These are phyloP conservation scores for Kuraishia floccosa DNA, from an alignment of 805 yeast genomes.

Conservation along the genomic window DNA sequence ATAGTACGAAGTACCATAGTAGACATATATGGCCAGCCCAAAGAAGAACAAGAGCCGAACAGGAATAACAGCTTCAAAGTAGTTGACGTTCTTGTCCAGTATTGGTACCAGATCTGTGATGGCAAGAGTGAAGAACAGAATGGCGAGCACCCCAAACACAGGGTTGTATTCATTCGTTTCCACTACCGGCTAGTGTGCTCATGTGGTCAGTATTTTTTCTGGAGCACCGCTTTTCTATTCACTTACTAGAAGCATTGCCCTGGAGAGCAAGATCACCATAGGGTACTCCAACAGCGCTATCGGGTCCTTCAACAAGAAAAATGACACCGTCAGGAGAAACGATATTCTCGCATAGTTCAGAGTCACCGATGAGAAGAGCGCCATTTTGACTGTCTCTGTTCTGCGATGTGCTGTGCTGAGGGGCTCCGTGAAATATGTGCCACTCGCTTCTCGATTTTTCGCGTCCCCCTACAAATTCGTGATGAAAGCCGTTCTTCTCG, in stretches of 20 bases:
- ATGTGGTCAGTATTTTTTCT: neutral
- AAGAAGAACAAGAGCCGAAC: constrained; percentile 40
- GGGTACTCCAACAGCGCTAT: constrained; percentile 29
- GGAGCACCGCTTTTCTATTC: neutral
- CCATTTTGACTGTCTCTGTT: neutral
- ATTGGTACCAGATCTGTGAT: constrained; percentile 51
- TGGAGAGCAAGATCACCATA: constrained; percentile 39
- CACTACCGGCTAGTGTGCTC: constrained; percentile 15
- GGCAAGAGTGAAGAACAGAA: constrained; percentile 31
- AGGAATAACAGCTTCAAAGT: constrained; percentile 54
- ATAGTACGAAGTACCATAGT: constrained; percentile 28
- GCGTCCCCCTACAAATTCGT: no score
- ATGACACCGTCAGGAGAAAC: constrained; percentile 30
- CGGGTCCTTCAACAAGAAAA: constrained; percentile 36
- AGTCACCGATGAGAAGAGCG: constrained; percentile 10
- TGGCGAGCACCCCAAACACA: constrained; percentile 33
- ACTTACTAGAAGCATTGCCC: constrained; percentile 43
- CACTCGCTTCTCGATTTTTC: no score
- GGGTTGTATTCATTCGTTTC: constrained; percentile 18
- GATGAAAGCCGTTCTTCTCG: no score
- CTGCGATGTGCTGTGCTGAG: no score
- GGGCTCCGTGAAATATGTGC: no score
- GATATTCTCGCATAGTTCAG: constrained; percentile 35
- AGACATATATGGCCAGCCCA: constrained; percentile 34
- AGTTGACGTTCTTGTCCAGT: constrained; percentile 26